Base-by-base conservation (phyloP, 2,329 filamentous ascomycete genomes). In the Xylaria hypoxylon region DNA sequence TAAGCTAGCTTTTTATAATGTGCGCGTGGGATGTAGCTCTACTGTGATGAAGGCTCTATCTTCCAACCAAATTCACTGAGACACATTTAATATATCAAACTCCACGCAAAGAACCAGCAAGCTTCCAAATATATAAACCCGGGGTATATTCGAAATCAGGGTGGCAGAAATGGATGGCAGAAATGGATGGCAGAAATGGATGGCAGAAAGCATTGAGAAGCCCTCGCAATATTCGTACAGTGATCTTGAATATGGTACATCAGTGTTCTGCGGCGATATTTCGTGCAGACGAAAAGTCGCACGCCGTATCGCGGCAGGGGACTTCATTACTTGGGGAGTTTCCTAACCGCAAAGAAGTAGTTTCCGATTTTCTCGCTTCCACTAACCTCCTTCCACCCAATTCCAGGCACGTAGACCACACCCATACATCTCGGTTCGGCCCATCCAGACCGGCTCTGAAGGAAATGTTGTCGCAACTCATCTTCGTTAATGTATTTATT, bases 351-450 rank as follows among this genome's bases (percentile, higher is more conserved):
- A 78, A 97, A 97, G 79, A 99, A 98, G 81, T 98, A 99, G 79
- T 99, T 99, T 10, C 95, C 95, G 75, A 93, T 88, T 75, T 88
- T 89, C 82, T 98, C 95, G 74, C 93, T 92, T 2, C 93, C 92
- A 26, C 81, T 79, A 4, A 97, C 89, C 78, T 93, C 88, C 80
- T 86, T 94, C 96, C 96, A 98, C 2, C 96, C 96, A 50, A 97
- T 64, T 0, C 93, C 94, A 0, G 96, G 96, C 61, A 98, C 86
- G 82, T 97, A 99, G 53, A 97, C 85, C 8, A 97, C 93, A 0
- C 96, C 96, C 85, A 92, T 89, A 68, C 90, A 86, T 74, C 75
- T 72, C 84, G 85, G 72, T 76, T 83, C 77, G 83, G 85, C 62
- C 90, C 90, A 95, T 1, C 81, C 84, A 67, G 79, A 76, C 59